Evolutionary conservation across 192 early-diverging fungal species (phyloP), one percentile per base, ranked within the genome.

Genomic region (Chytriomyces confervae): DNA sequence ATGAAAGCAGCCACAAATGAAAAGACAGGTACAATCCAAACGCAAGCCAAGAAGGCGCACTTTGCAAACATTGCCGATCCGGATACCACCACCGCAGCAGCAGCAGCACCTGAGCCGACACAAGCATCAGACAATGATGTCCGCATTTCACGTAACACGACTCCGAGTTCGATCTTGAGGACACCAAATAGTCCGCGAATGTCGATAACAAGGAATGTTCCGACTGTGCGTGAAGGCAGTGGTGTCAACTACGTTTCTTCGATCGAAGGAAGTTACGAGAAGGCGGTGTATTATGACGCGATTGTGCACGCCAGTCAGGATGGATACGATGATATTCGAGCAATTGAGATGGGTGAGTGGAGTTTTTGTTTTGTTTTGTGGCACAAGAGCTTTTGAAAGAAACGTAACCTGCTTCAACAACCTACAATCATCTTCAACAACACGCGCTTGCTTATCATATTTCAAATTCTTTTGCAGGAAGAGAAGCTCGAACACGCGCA

Each of bases 211-310:
- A 36, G 36, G 36, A 36, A 36, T 36, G 36, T 36, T 36, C 36
- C 36, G 36, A 36, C 36, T 36, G 1, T 36, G 36, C 36, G 36
- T 36, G 36, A 36, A 36, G 36, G 36, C 36, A 36, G 36, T 4
- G 36, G 36, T 36, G 36, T 36, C 36, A 36, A 36, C 36, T 36
- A 36, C 36, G 36, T 36, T 43, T 46, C 67, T 69, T 29, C 67
- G 23, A 63, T 62, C 10, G 72, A 74, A 49, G 20, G 36, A 10
- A 36, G 27, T 10, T 47, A 62, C n/a, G 74, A 76, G 66, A 23
- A 47, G 6, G 74, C 74, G 6, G 74, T 66, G 13, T 76, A 66
- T 66, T 76, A 76, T 62, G 74, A 76, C 49, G 48, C 74, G 48
- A 23, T 76, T 8, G 66, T 23, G 48, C 63, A 76, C 9, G 74